Base-by-base conservation (phyloP, 306 rosid species). In the Castanospermum australe region DNA sequence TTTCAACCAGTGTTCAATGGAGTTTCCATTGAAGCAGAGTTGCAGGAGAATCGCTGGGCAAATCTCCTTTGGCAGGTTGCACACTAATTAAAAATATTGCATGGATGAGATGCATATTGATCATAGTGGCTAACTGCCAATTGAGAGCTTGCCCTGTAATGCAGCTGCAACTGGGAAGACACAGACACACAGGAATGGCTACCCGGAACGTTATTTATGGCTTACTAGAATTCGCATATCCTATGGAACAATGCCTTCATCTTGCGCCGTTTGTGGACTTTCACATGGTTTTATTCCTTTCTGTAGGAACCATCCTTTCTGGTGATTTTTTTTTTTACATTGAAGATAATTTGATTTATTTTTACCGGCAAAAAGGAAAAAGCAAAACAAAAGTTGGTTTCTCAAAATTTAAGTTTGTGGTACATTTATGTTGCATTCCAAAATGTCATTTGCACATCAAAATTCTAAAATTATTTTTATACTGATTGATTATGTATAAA, bases 51-150 rank as follows among this genome's bases (percentile, higher is more conserved):
- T 88, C 71, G 88, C 92, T 72, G 90, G 89, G 88, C 91, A 90
- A 90, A 85, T 88, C 91, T 88, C 86, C 95, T 85, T 90, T 88
- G 87, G 92, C 91, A 84, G 84, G 42, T 38, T 57, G 62, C 65
- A 50, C 79, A 62, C 90, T 79, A 32, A 62, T 89, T 79, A 32
- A 44, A 63, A 62, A 41, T 33, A 47, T 65, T 55, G 59, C 79
- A 21, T 35, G 76, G 36, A 11, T 4, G 4, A 28, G 55, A 80
- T 25, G 28, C 57, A 8, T 59, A 38, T 30, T n/a, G n/a, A 41
- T 62, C 48, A 59, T 30, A 73, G 84, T 89, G 86, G 77, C 74
- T 73, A 69, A 61, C 90, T 86, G 93, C 92, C 97, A 88, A 86
- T 82, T 64, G 84, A 89, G 84, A 77, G 51, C 41, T 86, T 84